Percentiles rank a stretch among this genome's conserved stretches.
phyloP scores from a whole-genome alignment of 352 stramenopile species.

The Phytophthora megakarya region DNA sequence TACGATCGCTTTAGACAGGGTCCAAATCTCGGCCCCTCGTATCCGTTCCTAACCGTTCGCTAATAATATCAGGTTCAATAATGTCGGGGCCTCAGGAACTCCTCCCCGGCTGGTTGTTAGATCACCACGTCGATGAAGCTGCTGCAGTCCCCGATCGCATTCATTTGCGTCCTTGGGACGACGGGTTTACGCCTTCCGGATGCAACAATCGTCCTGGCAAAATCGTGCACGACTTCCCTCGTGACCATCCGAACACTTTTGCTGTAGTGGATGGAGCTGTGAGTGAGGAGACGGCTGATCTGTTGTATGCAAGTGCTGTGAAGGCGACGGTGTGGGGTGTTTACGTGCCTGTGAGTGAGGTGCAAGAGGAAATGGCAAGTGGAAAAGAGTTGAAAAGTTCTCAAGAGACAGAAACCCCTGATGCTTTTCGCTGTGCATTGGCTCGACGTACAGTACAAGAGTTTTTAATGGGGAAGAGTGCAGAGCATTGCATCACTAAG shows the following conservation, averaged over 20 bases:
- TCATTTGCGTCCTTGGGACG: constrained; percentile 48
- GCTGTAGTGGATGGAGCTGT: constrained; percentile 56
- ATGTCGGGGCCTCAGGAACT: constrained; percentile 35
- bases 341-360: constrained; percentile 47
- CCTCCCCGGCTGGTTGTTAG: constrained; percentile 35
- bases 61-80: constrained; percentile 10
- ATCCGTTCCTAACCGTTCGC: not conserved
- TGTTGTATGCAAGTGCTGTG: constrained; percentile 63
- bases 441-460: constrained; percentile 53
- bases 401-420: constrained; percentile 21
- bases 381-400: constrained; percentile 7
- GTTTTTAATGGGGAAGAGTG: constrained; percentile 48
- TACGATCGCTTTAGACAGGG: too few relatives aligned
- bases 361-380: constrained; percentile 24
- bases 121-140: constrained; percentile 22
- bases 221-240: constrained; percentile 54
- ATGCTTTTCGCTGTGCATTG: constrained; percentile 48
- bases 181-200: constrained; percentile 68
- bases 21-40: too few relatives aligned
- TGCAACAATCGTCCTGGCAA: constrained; percentile 43
- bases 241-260: constrained; percentile 37
- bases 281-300: constrained; percentile 45
- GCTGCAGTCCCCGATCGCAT: constrained; percentile 26
- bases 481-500: constrained; percentile 28
- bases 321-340: constrained; percentile 69